Conservation (phyloP, 2,329 filamentous ascomycete species). For the Rachicladosporium sp. region DNA sequence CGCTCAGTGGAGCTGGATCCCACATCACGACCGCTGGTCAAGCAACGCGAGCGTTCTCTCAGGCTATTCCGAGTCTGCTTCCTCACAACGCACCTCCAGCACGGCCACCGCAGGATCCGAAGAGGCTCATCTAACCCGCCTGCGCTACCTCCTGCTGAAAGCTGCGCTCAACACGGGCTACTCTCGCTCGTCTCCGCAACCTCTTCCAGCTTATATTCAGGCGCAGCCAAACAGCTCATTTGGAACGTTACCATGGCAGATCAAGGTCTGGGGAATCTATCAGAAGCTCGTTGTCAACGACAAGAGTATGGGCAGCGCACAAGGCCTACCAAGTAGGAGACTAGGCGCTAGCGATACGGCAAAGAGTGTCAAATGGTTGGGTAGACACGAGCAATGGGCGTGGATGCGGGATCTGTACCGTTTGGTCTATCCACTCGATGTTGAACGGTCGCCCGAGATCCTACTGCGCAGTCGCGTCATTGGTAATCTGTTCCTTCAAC, state of each 20-base stretch:
- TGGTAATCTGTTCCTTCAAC: conserved; percentile 16
- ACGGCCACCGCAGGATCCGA: conserved; percentile 58
- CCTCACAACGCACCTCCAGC: conserved; percentile 52
- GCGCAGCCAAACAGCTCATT: conserved; percentile 66
- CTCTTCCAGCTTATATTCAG: conserved; percentile 65
- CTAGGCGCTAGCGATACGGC: conserved; percentile 64
- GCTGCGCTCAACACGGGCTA: conserved; percentile 80
- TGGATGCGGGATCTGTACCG: conserved; percentile 75
- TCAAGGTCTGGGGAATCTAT: conserved; percentile 62
- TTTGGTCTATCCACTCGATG: conserved; percentile 81
- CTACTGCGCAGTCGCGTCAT: conserved; percentile 38
- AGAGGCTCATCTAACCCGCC: conserved; percentile 62
- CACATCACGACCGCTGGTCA: conserved; percentile 63
- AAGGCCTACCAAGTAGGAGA: conserved; percentile 46
- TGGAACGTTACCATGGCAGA: conserved; percentile 58
- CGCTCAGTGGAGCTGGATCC: conserved; percentile 5
- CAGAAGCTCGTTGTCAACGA: conserved; percentile 68
- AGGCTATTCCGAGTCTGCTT: conserved; percentile 58
- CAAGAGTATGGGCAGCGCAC: conserved; percentile 47
- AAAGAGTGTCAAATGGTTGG: conserved; percentile 66
- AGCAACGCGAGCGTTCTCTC: too few species aligned
- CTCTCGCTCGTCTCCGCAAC: conserved; percentile 44
- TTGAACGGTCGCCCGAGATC: conserved; percentile 85
- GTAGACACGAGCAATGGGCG: conserved; percentile 56
- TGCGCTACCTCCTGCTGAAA: conserved; percentile 66